phyloP scores from a whole-genome alignment of 164 flowering plant genomes.

The Macadamia integrifolia region DNA sequence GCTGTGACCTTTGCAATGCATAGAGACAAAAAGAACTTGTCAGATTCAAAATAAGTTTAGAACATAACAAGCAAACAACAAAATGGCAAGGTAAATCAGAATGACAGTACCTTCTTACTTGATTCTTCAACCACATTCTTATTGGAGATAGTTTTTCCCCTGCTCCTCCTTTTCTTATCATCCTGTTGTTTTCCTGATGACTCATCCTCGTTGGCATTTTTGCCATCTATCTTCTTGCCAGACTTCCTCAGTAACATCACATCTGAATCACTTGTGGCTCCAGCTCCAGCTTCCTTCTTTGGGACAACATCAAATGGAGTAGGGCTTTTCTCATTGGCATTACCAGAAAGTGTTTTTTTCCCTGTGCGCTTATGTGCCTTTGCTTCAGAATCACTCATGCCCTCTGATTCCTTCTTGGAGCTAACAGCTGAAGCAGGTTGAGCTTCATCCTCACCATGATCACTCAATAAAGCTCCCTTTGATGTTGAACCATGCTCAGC shows the following conservation, averaged over 20 bases:
- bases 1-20: conserved; percentile 21
- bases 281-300: conserved; percentile 26
- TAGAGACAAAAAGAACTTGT: background rate
- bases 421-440: conserved; percentile 21
- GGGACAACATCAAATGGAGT: conserved; percentile 18
- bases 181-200: conserved; percentile 21
- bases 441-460: conserved; percentile 17
- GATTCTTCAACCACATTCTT: conserved; percentile 23
- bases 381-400: conserved; percentile 31
- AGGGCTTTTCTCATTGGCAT: conserved; percentile 20
- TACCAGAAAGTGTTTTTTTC: conserved; percentile 26
- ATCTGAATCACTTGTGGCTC: conserved; percentile 32
- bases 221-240: conserved; percentile 22
- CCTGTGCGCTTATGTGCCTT: conserved; percentile 22
- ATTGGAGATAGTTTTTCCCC: conserved; percentile 24
- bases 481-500: conserved; percentile 12
- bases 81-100: background rate
- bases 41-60: background rate
- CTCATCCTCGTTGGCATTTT: conserved; percentile 16
- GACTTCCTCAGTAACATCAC: conserved; percentile 19
- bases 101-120: conserved; percentile 20
- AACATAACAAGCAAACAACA: background rate
- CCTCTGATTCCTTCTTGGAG: conserved; percentile 33
- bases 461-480: conserved; percentile 13
- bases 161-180: conserved; percentile 25